Evolutionary conservation across 2,329 filamentous ascomycete genomes (phyloP).

Genomic region (Chaetomium strumarium): DNA sequence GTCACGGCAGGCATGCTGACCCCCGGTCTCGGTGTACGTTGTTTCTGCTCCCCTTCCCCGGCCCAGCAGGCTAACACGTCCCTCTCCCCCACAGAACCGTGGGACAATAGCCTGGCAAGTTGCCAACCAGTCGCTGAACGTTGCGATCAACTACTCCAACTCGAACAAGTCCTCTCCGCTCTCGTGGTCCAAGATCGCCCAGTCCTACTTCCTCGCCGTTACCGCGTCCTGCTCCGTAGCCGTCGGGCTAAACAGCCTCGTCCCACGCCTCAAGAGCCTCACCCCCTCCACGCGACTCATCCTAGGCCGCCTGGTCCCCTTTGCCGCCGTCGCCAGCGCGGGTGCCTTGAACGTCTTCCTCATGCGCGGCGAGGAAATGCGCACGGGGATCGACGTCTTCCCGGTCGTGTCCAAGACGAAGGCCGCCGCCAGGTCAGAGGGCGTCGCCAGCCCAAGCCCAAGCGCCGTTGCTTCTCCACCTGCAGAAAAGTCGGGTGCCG

Average conservation of each 20-base stretch:
- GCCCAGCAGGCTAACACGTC: background rate
- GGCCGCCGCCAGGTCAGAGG: constrained; percentile 29
- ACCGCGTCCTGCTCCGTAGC: constrained; percentile 91
- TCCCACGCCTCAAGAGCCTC: constrained; percentile 74
- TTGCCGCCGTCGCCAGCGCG: constrained; percentile 88
- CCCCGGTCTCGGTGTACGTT: constrained; percentile 65
- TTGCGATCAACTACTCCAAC: constrained; percentile 95
- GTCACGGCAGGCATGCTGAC: constrained; percentile 97
- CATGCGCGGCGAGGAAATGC: constrained; percentile 95
- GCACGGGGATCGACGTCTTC: constrained; percentile 86
- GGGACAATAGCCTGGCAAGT: constrained; percentile 94
- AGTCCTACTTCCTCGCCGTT: constrained; percentile 90
- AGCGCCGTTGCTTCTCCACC: background rate
- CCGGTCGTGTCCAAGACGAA: constrained; percentile 69
- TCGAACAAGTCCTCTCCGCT: constrained; percentile 95
- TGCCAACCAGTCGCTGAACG: constrained; percentile 94
- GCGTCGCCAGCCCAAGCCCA: background rate
- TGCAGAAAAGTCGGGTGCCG: background rate
- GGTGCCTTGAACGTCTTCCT: constrained; percentile 93
- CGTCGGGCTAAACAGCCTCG: constrained; percentile 81
- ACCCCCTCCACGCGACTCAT: constrained; percentile 69
- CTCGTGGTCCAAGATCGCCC: constrained; percentile 69
- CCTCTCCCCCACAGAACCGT: constrained; percentile 48
- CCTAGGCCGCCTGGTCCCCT: constrained; percentile 84
- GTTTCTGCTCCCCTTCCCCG: background rate